Percentiles rank a stretch among this genome's conserved stretches.
Evolutionary conservation across 2,329 filamentous ascomycete genomes (phyloP).

Genomic region (Monilinia fructicola): DNA sequence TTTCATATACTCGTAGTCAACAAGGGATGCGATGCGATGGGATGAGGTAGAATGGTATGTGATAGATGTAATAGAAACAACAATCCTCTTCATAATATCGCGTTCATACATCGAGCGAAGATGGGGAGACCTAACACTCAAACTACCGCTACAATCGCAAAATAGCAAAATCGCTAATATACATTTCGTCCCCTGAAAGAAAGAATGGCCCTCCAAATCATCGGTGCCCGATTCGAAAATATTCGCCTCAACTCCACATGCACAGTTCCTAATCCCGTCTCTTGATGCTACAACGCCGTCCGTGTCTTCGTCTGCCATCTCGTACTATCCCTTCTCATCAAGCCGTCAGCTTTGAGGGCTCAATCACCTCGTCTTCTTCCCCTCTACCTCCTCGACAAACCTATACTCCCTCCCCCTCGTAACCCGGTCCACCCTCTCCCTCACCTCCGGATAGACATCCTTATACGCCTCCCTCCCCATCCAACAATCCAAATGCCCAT

Average conservation of each 20-base stretch:
- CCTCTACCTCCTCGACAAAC: slow-evolving; percentile 30
- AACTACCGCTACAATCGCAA: no score
- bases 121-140: no score
- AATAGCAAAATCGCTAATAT: no score
- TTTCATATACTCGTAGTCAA: no score
- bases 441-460: slow-evolving; percentile 58
- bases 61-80: no score
- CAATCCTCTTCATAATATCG: no score
- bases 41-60: no score
- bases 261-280: not conserved
- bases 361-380: not conserved
- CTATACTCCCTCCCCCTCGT: slow-evolving; percentile 34
- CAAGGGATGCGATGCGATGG: no score
- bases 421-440: slow-evolving; percentile 56
- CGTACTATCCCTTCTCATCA: not conserved
- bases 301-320: not conserved
- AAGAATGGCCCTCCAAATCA: no score
- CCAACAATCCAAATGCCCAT: slow-evolving; percentile 62
- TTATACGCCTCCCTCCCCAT: slow-evolving; percentile 59
- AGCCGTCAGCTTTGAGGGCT: not conserved
- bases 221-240: not conserved
- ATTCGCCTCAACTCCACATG: not conserved
- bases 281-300: not conserved
- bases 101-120: no score
- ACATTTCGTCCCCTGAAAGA: no score